A percentile compares a stretch with the other conserved stretches of the same genome.
Conservation (phyloP, 2,329 filamentous ascomycete species). For the Cyphellophora europaea region DNA sequence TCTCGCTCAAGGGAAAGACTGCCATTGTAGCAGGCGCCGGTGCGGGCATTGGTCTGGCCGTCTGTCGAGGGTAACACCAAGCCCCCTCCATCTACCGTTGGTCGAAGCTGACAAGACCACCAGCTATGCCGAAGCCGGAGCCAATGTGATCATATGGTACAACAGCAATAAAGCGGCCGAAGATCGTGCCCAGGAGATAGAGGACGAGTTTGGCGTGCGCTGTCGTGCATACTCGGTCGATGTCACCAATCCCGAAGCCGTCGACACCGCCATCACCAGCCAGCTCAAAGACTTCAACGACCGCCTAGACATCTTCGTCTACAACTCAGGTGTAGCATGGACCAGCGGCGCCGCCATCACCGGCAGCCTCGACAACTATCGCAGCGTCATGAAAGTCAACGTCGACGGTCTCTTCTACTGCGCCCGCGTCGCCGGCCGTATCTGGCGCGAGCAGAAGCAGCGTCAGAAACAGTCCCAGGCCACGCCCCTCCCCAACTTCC, state of each 20-base stretch:
- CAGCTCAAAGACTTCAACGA: constrained; percentile 57
- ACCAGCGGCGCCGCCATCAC: constrained; percentile 59
- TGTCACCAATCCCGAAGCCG: constrained; percentile 31
- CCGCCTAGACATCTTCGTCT: constrained; percentile 68
- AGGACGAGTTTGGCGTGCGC: constrained; percentile 52
- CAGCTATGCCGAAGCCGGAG: constrained; percentile 60
- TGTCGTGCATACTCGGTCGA: constrained; percentile 41
- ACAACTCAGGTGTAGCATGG: constrained; percentile 71
- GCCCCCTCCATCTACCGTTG: no score
- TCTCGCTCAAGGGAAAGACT: constrained; percentile 61
- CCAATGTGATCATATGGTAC: constrained; percentile 65
- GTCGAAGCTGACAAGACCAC: no score
- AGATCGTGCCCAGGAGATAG: constrained; percentile 54
- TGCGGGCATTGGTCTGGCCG: constrained; percentile 56
- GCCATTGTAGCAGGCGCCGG: constrained; percentile 63
- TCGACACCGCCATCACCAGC: constrained; percentile 31
- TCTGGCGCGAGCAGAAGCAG: constrained; percentile 62
- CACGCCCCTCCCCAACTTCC: constrained; percentile 50
- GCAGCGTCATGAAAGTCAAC: constrained; percentile 60
- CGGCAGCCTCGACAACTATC: constrained; percentile 53
- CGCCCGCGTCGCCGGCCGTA: constrained; percentile 57
- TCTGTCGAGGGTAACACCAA: constrained; percentile 57
- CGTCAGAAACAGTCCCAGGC: no score
- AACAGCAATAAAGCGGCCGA: constrained; percentile 61
- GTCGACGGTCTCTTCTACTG: constrained; percentile 72